Evolutionary conservation across 1,139 yeast genomes (phyloP).

Genomic region (Blastobotrys proliferans): DNA sequence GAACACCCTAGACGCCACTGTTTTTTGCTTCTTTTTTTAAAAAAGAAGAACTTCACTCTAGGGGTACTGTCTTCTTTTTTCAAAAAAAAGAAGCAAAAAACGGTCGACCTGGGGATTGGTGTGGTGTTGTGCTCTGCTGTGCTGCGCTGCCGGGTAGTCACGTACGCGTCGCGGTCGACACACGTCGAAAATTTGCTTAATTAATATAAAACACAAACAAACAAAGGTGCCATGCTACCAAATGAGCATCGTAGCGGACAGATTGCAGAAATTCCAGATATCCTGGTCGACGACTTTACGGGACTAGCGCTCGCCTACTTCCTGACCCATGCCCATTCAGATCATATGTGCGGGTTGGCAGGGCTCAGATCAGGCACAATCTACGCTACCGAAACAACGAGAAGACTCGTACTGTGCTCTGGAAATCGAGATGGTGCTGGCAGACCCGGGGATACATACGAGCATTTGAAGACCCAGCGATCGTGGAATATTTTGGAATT

Average conservation of each 20-base stretch:
- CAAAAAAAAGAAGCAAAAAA: too few relatives aligned
- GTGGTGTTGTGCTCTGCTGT: too few relatives aligned
- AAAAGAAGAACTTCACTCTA: too few relatives aligned
- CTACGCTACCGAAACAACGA: constrained; percentile 7
- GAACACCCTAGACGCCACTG: too few relatives aligned
- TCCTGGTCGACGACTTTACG: constrained; percentile 43
- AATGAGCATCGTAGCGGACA: neutral
- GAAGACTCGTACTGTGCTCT: neutral
- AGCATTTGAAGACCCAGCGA: constrained; percentile 25
- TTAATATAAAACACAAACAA: too few relatives aligned
- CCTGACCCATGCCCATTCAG: constrained; percentile 55
- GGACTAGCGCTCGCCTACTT: constrained; percentile 26
- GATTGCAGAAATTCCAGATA: constrained; percentile 24
- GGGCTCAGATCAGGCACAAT: constrained; percentile 35
- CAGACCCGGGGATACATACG: too few relatives aligned
- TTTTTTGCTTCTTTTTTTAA: constrained; percentile 1
- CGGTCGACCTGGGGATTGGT: too few relatives aligned
- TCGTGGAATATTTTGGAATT: neutral
- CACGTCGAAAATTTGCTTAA: too few relatives aligned
- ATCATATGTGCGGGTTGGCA: constrained; percentile 51
- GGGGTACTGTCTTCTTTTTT: too few relatives aligned
- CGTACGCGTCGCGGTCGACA: too few relatives aligned
- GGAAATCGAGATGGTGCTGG: neutral
- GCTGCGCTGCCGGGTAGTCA: too few relatives aligned
- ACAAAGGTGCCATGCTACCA: neutral